These are phyloP conservation scores for Scutellaria galericulata DNA, from an alignment of 257 asterid species.

Conservation along the genomic window DNA sequence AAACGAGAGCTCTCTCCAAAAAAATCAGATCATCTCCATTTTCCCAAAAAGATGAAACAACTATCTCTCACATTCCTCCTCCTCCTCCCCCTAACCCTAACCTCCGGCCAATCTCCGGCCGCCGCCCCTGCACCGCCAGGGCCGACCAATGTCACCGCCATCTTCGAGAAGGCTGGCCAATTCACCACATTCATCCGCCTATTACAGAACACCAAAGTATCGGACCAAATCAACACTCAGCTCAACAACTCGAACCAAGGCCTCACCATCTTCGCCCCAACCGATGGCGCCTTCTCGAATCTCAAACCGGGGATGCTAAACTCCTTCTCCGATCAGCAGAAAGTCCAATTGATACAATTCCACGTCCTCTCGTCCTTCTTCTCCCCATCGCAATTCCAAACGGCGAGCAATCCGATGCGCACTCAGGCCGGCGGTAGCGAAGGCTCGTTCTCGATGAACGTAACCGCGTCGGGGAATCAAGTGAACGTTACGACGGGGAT, in stretches of 20 bases:
- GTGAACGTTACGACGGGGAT: conserved; percentile 57
- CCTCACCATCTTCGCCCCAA: conserved; percentile 56
- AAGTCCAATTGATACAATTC: conserved; percentile 57
- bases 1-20: conserved; percentile 18
- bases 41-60: conserved; percentile 19
- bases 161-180: conserved; percentile 60
- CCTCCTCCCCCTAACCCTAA: conserved; percentile 23
- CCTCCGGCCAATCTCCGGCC: conserved; percentile 47
- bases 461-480: conserved; percentile 48
- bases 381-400: conserved; percentile 55
- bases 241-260: conserved; percentile 58
- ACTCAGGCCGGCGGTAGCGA: conserved; percentile 67
- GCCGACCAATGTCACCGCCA: conserved; percentile 52
- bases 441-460: conserved; percentile 55
- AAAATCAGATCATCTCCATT: background rate
- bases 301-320: conserved; percentile 55
- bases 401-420: conserved; percentile 57
- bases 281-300: conserved; percentile 50
- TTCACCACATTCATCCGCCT: conserved; percentile 58
- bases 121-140: conserved; percentile 52
- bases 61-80: conserved; percentile 26
- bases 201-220: conserved; percentile 54
- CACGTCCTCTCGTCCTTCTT: conserved; percentile 56
- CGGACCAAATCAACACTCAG: conserved; percentile 50
- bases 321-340: conserved; percentile 52